Base-by-base conservation (phyloP, 202 grass and related monocot species). In the Zizania palustris region DNA sequence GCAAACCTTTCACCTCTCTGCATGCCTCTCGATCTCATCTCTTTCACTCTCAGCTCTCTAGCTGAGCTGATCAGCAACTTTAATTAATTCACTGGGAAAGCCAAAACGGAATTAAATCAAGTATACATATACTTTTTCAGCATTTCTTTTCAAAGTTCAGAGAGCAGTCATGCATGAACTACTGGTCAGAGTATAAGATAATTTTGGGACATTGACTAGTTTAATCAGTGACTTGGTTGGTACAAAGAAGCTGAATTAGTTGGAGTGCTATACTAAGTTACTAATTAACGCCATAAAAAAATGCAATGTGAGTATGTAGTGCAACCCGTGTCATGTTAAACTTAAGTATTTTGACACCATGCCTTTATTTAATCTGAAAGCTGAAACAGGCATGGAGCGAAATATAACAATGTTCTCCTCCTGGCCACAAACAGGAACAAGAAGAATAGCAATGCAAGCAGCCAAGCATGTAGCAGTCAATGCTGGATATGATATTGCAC, bases 391-490 rank as follows among this genome's bases (percentile, higher is more conserved):
- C 49, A 55, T 55, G 71, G 18, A 53, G 60, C 37, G 33, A 83
- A n/a, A n/a, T n/a, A n/a, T n/a, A n/a, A n/a, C n/a, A 77, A 71
- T 84, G 57, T 77, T 71, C 81, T 71, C 63, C 72, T 33, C 34
- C 67, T 51, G 63, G 35, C 14, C 11, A 62, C 45, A 10, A 46
- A 44, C 21, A 56, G 11, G 46, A 61, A 34, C 63, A n/a, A n/a
- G n/a, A 70, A 51, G 67, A 70, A 45, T 42, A 48, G 55, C 53
- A 68, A 73, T 9, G n/a, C 51, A 54, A 18, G 65, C 15, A 60
- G 64, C 8, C n/a, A n/a, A 66, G 42, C 18, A 9, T 20, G 28
- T 19, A 60, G 39, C 58, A 71, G 34, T 71, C 58, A 86, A 86
- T 64, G 50, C 58, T 36, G 10, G n/a, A n/a, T 4, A 5, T 5